Percentiles rank a stretch among this genome's conserved stretches.
Evolutionary conservation across 169 alveolate genomes (phyloP).

Genomic region (Besnoitia besnoiti): DNA sequence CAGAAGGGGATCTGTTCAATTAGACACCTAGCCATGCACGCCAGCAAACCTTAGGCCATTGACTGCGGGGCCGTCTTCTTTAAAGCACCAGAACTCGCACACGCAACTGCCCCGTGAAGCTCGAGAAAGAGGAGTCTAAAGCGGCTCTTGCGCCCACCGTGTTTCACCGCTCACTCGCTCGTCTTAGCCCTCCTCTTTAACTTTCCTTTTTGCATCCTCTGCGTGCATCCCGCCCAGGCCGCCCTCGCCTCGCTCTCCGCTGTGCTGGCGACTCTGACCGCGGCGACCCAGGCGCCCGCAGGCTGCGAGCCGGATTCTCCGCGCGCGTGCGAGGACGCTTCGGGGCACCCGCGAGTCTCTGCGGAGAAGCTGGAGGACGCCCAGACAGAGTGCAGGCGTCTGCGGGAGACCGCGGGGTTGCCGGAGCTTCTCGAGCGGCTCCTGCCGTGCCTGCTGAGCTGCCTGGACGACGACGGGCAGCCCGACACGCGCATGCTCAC

Average conservation of each 20-base stretch:
- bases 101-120: too few species aligned
- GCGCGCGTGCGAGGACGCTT: background rate
- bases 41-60: too few species aligned
- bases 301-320: too few species aligned
- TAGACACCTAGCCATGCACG: too few species aligned
- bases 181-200: too few species aligned
- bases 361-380: background rate
- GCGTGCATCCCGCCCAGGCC: constrained; percentile 19
- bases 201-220: background rate
- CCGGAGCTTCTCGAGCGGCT: background rate
- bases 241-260: constrained; percentile 21
- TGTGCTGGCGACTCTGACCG: background rate
- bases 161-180: too few species aligned
- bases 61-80: too few species aligned
- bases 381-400: background rate
- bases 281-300: background rate
- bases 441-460: constrained; percentile 13
- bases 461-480: constrained; percentile 31
- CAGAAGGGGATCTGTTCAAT: too few species aligned
- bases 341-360: background rate
- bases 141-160: too few species aligned
- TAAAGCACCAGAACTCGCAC: too few species aligned
- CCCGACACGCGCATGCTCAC: constrained; percentile 33
- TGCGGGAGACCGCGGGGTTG: background rate
- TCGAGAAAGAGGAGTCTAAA: too few species aligned